phyloP scores from a whole-genome alignment of 202 grass and related monocot genomes.

The Saccharum hybrid region DNA sequence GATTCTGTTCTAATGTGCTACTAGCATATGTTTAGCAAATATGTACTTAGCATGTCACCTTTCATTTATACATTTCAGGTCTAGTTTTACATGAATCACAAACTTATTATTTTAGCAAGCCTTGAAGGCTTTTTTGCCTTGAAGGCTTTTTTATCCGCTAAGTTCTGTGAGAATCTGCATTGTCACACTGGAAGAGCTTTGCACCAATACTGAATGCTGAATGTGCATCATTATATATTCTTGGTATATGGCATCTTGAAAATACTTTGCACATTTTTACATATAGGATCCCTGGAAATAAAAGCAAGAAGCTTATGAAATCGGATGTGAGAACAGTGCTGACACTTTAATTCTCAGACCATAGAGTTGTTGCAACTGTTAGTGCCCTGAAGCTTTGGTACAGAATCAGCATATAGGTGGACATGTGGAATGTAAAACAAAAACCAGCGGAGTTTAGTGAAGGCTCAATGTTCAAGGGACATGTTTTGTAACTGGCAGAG shows the following conservation, averaged over 20 bases:
- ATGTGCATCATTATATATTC: neutral
- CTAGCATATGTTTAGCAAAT: no score
- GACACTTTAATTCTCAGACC: neutral
- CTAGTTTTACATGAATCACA: neutral
- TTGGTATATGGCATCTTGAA: conserved; percentile 4
- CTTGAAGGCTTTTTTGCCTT: no score
- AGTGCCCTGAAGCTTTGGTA: neutral
- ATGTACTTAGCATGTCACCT: no score
- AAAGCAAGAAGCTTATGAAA: neutral
- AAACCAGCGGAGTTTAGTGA: neutral
- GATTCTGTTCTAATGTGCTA: no score
- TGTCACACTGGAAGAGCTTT: neutral
- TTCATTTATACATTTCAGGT: neutral
- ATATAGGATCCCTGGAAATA: neutral
- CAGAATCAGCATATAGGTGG: neutral
- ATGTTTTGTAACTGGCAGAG: neutral
- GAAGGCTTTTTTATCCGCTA: conserved; percentile 12
- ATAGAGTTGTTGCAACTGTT: neutral
- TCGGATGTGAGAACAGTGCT: neutral
- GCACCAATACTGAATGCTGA: conserved; percentile 13
- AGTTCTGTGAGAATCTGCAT: conserved; percentile 12
- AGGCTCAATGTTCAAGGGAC: neutral
- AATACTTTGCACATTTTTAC: neutral
- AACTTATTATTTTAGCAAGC: neutral
- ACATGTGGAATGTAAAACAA: neutral